Evolutionary conservation across 2,329 filamentous ascomycete species (phyloP).

Genomic region (Aciculosporium take): DNA sequence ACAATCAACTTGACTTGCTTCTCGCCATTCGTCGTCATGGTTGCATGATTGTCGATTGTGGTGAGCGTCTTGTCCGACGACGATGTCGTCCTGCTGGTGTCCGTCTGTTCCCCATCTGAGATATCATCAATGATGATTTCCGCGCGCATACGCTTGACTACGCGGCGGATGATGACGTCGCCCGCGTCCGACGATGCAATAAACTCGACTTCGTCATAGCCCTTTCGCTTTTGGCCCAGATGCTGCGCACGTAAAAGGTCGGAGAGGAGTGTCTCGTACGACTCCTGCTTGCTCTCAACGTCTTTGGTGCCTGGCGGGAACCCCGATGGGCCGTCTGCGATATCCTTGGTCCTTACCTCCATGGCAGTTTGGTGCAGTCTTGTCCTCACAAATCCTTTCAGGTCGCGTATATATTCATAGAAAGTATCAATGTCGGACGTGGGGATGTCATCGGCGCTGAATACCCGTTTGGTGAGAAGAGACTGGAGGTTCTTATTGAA

Average conservation of each 20-base stretch:
- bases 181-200: conserved; percentile 34
- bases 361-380: conserved; percentile 53
- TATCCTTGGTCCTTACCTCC: conserved; percentile 43
- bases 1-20: conserved; percentile 32
- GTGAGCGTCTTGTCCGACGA: conserved; percentile 16
- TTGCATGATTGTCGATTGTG: conserved; percentile 15
- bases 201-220: conserved; percentile 38
- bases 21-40: conserved; percentile 16
- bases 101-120: conserved; percentile 31
- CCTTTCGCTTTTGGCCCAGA: conserved; percentile 30
- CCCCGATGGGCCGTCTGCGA: conserved; percentile 31
- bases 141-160: conserved; percentile 49
- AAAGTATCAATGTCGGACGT: conserved; percentile 54
- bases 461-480: conserved; percentile 68
- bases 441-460: conserved; percentile 59
- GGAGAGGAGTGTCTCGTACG: conserved; percentile 41
- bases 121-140: conserved; percentile 43
- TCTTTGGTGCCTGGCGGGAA: conserved; percentile 37
- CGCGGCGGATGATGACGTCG: conserved; percentile 35
- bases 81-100: conserved; percentile 16
- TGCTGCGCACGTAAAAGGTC: conserved; percentile 27
- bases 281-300: conserved; percentile 33
- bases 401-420: conserved; percentile 61
- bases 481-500: conserved; percentile 93
- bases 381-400: conserved; percentile 61